Conservation (phyloP, 2,329 filamentous ascomycete genomes). For the Ilyonectria sp. region DNA sequence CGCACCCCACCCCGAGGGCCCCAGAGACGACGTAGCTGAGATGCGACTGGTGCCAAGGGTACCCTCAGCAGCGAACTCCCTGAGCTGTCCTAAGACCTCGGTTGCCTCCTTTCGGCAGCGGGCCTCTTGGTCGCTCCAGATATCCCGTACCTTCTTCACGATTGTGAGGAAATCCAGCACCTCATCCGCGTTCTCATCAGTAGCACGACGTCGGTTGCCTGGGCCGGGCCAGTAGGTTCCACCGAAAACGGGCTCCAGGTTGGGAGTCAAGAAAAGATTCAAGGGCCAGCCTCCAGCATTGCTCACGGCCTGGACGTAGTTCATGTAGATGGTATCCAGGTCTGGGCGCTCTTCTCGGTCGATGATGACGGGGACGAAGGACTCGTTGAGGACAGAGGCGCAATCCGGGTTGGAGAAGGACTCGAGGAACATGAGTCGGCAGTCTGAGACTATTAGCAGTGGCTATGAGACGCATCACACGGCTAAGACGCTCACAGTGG, state of each 20-base stretch:
- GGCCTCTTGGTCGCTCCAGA: slow-evolving; percentile 89
- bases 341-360: slow-evolving; percentile 96
- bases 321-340: slow-evolving; percentile 97
- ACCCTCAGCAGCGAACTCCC: slow-evolving; percentile 91
- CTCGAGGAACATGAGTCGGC: slow-evolving; percentile 93
- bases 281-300: slow-evolving; percentile 94
- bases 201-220: slow-evolving; percentile 63
- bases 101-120: slow-evolving; percentile 87
- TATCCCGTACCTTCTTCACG: slow-evolving; percentile 80
- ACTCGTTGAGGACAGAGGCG: slow-evolving; percentile 85
- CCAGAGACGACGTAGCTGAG: slow-evolving; percentile 48
- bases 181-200: slow-evolving; percentile 64
- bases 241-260: slow-evolving; percentile 94
- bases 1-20: slow-evolving; percentile 50
- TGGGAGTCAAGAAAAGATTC: slow-evolving; percentile 96
- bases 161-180: slow-evolving; percentile 88
- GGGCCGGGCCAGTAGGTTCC: slow-evolving; percentile 96
- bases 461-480: slow-evolving; percentile 1
- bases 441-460: slow-evolving; percentile 66
- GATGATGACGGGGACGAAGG: slow-evolving; percentile 92
- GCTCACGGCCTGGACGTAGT: slow-evolving; percentile 95
- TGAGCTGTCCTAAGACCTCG: slow-evolving; percentile 84
- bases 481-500: slow-evolving; percentile 78
- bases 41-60: slow-evolving; percentile 69
- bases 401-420: slow-evolving; percentile 89